Conservation (phyloP, 2,329 filamentous ascomycete genomes). For the Fusarium globosum region DNA sequence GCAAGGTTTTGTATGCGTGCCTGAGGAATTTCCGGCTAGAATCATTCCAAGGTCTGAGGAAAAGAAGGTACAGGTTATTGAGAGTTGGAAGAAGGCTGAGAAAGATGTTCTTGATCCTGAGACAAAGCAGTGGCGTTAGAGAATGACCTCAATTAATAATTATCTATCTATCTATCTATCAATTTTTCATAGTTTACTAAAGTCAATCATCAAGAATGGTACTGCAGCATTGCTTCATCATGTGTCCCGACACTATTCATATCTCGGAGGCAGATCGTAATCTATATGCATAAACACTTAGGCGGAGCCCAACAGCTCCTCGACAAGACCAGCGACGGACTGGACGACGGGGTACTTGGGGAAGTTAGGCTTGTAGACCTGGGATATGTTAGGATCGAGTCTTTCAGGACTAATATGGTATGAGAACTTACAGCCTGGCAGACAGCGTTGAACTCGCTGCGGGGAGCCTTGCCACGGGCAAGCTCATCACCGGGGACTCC, state of each 20-base stretch:
- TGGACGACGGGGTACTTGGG: constrained; percentile 30
- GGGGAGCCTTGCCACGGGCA: constrained; percentile 6
- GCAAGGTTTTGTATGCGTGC: constrained; percentile 14
- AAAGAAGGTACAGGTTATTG: background rate
- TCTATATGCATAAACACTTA: background rate
- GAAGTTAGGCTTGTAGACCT: constrained; percentile 25
- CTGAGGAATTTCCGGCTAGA: background rate
- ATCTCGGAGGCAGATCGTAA: constrained; percentile 19
- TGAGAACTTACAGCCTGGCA: constrained; percentile 32
- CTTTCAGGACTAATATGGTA: accelerated
- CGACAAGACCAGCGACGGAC: background rate
- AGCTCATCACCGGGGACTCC: constrained; percentile 40
- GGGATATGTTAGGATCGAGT: background rate
- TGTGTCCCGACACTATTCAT: constrained; percentile 2
- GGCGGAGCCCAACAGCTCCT: background rate
- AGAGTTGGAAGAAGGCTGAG: background rate
- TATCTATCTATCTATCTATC: background rate
- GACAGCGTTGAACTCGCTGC: constrained; percentile 27
- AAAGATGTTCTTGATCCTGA: background rate
- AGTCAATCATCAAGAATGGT: background rate
- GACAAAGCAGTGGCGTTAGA: constrained; percentile 13
- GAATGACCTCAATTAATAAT: constrained; percentile 1
- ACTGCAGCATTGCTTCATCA: constrained; percentile 5
- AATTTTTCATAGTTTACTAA: background rate
- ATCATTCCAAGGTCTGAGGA: background rate